Base-by-base conservation (phyloP, 371 early-diverging fungal species). In the Nematocida sp. region DNA sequence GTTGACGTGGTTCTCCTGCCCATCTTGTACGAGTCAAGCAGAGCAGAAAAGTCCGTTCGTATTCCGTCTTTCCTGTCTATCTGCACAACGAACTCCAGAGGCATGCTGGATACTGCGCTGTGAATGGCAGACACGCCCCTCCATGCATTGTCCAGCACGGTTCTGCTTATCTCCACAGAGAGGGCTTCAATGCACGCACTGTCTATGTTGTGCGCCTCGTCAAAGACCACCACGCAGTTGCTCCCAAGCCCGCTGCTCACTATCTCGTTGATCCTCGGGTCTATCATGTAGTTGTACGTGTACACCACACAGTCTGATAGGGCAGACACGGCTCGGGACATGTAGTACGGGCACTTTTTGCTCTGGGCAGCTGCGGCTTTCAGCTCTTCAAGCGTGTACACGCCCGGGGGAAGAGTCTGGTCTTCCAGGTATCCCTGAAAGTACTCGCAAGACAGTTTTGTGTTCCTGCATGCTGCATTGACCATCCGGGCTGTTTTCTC, bases 161-260 rank as follows among this genome's bases (percentile, higher is more conserved):
- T 90, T 50, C 91, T 84, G 29, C 88, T 91, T 23, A 99, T 84
- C 79, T 96, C 93, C 63, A 96, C 87, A 76, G 91, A 91, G 49
- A 97, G 80, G 1, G 94, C 89, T 67, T 99, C 99, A 45, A 96
- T 93, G 83, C 98, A 97, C 2, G 76, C 53, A 58, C 65, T 85
- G 88, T 92, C 95, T 64, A 99, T 97, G 80, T 97, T 97, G 85
- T 99, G 98, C 1, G 98, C 98, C 80, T 99, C 98, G 84, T 99
- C 99, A 86, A 99, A 97, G 2, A 99, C 91, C 3, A 99, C 91
- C 62, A 97, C 93, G 60, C 88, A 87, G 66, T 96, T 91, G 27
- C 56, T 43, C n/a, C 90, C 87, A 31, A 99, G 74, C 67, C 94
- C 92, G 82, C 88, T 89, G 0, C 92, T 91, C 5, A 97, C 91